Evolutionary conservation across 2,329 filamentous ascomycete species (phyloP).

Genomic region (Pseudogymnoascus sp.): DNA sequence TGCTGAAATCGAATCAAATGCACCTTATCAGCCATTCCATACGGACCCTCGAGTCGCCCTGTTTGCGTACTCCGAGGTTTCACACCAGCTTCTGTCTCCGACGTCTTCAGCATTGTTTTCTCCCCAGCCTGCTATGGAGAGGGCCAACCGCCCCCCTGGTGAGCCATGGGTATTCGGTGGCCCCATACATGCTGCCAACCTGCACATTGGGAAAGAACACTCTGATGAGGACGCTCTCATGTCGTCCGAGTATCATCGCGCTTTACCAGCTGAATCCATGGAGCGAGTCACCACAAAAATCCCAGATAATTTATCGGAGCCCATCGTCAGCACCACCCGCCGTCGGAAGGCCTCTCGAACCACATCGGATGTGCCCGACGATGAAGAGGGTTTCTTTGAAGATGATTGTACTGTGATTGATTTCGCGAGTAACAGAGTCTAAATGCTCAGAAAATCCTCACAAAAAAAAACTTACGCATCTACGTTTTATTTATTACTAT

Average conservation of each 20-base stretch:
- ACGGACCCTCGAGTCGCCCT: conserved; percentile 80
- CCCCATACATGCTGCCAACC: conserved; percentile 40
- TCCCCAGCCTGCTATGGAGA: conserved; percentile 22
- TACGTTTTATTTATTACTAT: conserved; percentile 1
- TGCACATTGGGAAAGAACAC: conserved; percentile 44
- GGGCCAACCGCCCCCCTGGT: conserved; percentile 25
- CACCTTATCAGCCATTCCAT: conserved; percentile 93
- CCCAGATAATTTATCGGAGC: conserved; percentile 49
- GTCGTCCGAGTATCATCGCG: conserved; percentile 42
- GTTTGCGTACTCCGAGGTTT: conserved; percentile 49
- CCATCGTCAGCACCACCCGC: conserved; percentile 76
- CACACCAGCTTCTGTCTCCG: neutral
- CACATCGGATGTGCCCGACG: conserved; percentile 39
- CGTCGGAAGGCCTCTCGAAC: conserved; percentile 51
- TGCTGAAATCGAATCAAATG: conserved; percentile 91
- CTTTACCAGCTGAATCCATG: conserved; percentile 56
- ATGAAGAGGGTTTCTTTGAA: conserved; percentile 77
- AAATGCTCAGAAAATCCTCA: conserved; percentile 11
- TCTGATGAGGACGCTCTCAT: conserved; percentile 38
- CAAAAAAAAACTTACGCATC: conserved; percentile 6
- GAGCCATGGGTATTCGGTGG: conserved; percentile 54
- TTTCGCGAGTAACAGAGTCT: conserved; percentile 68
- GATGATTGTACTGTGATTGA: conserved; percentile 88
- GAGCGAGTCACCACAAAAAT: conserved; percentile 50
- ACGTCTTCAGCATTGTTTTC: conserved; percentile 22